Percentiles rank a stretch among this genome's conserved stretches.
Conservation (phyloP, 768 basidiomycete species). For the Trametes maxima region DNA sequence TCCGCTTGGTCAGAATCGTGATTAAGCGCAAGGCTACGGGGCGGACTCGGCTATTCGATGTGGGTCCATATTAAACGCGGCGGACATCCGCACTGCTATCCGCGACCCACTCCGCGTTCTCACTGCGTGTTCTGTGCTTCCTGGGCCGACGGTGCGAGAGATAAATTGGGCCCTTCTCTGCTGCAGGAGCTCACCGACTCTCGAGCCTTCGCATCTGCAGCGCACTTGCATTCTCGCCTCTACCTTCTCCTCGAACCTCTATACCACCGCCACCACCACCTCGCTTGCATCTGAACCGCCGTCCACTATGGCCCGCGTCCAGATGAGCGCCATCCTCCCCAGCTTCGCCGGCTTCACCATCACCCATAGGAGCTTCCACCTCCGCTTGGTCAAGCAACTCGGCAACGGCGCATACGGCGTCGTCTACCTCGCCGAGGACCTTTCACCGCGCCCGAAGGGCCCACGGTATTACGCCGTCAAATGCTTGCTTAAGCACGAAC, state of each 20-base stretch:
- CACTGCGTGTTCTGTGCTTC: constrained; percentile 1
- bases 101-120: background rate
- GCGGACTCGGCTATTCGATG: constrained; percentile 10
- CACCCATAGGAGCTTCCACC: constrained; percentile 11
- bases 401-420: constrained; percentile 34
- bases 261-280: too few relatives aligned
- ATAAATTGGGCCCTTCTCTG: constrained; percentile 7
- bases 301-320: constrained; percentile 20
- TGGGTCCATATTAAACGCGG: background rate
- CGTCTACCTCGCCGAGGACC: constrained; percentile 32
- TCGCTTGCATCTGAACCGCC: background rate
- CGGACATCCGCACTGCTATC: constrained; percentile 3
- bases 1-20: constrained; percentile 10
- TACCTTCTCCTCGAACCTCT: background rate
- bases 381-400: constrained; percentile 24
- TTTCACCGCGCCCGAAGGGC: constrained; percentile 13
- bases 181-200: background rate
- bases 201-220: background rate
- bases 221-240: background rate
- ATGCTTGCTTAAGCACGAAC: constrained; percentile 28
- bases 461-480: constrained; percentile 31
- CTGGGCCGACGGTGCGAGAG: constrained; percentile 2
- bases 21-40: constrained; percentile 14
- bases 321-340: constrained; percentile 32
- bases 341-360: constrained; percentile 27